Evolutionary conservation across 2,329 filamentous ascomycete genomes (phyloP).

Genomic region (Penicillium sp.): DNA sequence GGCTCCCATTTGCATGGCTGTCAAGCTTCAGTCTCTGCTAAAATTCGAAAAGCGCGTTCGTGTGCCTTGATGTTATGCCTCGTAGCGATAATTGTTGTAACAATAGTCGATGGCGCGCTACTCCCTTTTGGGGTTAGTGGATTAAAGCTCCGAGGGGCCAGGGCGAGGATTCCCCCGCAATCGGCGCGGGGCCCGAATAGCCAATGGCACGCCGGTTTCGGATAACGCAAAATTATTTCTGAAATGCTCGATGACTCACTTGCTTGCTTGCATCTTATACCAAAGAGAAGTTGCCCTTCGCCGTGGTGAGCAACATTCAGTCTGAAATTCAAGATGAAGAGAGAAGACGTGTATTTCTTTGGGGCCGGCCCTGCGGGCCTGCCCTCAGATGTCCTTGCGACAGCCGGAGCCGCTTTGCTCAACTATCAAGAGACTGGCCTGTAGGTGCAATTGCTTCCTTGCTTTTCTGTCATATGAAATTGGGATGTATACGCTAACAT

Average conservation of each 20-base stretch:
- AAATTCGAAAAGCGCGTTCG: too few relatives aligned
- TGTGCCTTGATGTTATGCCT: too few relatives aligned
- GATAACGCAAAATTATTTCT: background rate
- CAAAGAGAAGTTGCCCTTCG: background rate
- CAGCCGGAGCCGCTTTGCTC: constrained; percentile 70
- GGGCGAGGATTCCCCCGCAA: background rate
- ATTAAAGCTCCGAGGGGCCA: background rate
- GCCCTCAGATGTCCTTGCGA: constrained; percentile 75
- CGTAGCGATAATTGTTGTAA: too few relatives aligned
- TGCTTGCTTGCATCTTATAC: background rate
- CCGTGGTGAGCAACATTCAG: too few relatives aligned
- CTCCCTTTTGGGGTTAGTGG: too few relatives aligned
- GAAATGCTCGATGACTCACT: background rate
- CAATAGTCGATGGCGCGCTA: too few relatives aligned
- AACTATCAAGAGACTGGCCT: constrained; percentile 79
- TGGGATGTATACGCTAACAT: constrained; percentile 54
- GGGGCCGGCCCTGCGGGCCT: constrained; percentile 86
- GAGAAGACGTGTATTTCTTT: constrained; percentile 77
- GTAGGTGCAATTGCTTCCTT: constrained; percentile 29
- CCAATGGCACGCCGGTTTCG: constrained; percentile 3
- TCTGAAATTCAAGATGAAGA: constrained; percentile 20
- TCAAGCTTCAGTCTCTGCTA: too few relatives aligned
- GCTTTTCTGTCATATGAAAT: constrained; percentile 65
- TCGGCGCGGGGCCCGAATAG: background rate
- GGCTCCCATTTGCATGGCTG: background rate